Evolutionary conservation across 352 stramenopile genomes (phyloP).

Genomic region (Phytophthora crassamura): DNA sequence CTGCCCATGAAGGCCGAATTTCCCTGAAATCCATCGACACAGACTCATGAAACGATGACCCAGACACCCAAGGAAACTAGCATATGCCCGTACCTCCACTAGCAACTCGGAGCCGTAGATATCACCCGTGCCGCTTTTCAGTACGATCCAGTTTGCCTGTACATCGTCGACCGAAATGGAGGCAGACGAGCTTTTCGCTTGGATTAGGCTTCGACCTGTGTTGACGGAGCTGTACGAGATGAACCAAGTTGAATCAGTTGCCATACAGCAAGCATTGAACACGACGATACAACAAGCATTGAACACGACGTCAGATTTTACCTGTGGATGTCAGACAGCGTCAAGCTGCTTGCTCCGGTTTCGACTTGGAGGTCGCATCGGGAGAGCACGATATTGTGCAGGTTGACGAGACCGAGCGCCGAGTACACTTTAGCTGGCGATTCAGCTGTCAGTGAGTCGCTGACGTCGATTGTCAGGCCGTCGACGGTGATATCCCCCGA

Average conservation of each 20-base stretch:
- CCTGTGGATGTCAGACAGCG: constrained; percentile 47
- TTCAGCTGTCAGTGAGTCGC: constrained; percentile 29
- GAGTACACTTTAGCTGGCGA: constrained; percentile 46
- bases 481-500: constrained; percentile 61
- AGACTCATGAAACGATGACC: not conserved
- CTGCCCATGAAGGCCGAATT: constrained; percentile 76
- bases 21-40: constrained; percentile 31
- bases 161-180: constrained; percentile 51
- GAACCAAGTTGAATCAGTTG: not conserved
- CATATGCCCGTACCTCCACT: constrained; percentile 36
- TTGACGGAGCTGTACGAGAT: constrained; percentile 44
- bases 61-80: not conserved
- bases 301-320: constrained; percentile 35
- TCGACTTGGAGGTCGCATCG: constrained; percentile 62
- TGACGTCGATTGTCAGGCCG: constrained; percentile 51
- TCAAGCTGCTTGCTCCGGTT: constrained; percentile 58
- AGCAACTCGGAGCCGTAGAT: constrained; percentile 46
- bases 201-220: constrained; percentile 58
- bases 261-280: not conserved
- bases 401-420: constrained; percentile 49
- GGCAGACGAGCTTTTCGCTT: constrained; percentile 53
- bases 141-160: constrained; percentile 63
- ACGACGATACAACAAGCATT: no score
- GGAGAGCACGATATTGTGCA: constrained; percentile 53
- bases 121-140: constrained; percentile 53